Evolutionary conservation across 768 basidiomycete genomes (phyloP).

Genomic region (Tulasnella sp.): DNA sequence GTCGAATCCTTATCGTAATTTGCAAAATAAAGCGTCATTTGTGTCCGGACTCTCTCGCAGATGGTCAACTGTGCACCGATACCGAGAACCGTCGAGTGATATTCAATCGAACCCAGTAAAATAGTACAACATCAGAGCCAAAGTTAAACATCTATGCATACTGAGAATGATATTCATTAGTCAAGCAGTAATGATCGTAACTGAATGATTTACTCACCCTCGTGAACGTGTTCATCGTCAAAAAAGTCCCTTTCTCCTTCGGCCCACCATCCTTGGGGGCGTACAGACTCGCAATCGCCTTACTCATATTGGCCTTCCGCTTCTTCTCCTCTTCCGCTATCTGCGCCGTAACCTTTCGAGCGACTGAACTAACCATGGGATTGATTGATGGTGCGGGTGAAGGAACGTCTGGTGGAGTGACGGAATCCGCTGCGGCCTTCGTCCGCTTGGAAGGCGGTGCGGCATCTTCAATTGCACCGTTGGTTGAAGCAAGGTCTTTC

Average conservation of each 20-base stretch:
- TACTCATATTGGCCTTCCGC: constrained; percentile 77
- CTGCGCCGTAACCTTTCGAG: constrained; percentile 63
- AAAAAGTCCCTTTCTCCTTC: constrained; percentile 85
- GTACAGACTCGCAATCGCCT: constrained; percentile 80
- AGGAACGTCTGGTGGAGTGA: background rate
- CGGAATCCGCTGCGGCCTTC: constrained; percentile 14
- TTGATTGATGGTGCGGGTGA: constrained; percentile 45
- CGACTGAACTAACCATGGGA: constrained; percentile 49
- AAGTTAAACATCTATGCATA: background rate
- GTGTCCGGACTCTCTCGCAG: too few relatives aligned
- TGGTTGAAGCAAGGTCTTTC: constrained; percentile 45
- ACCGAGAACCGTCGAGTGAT: too few relatives aligned
- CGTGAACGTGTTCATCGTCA: constrained; percentile 89
- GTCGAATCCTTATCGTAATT: too few relatives aligned
- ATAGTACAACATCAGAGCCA: too few relatives aligned
- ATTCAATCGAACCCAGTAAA: too few relatives aligned
- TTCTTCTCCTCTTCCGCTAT: constrained; percentile 79
- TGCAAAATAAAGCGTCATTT: too few relatives aligned
- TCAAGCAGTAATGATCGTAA: background rate
- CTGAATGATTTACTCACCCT: constrained; percentile 55
- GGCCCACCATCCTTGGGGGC: constrained; percentile 51
- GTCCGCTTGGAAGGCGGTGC: constrained; percentile 35
- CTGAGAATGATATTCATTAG: background rate
- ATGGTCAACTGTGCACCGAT: too few relatives aligned
- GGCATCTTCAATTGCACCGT: constrained; percentile 32